Evolutionary conservation across 164 flowering plant species (phyloP), one percentile per base, ranked within the genome.

Genomic region (Tinospora cordifolia): DNA sequence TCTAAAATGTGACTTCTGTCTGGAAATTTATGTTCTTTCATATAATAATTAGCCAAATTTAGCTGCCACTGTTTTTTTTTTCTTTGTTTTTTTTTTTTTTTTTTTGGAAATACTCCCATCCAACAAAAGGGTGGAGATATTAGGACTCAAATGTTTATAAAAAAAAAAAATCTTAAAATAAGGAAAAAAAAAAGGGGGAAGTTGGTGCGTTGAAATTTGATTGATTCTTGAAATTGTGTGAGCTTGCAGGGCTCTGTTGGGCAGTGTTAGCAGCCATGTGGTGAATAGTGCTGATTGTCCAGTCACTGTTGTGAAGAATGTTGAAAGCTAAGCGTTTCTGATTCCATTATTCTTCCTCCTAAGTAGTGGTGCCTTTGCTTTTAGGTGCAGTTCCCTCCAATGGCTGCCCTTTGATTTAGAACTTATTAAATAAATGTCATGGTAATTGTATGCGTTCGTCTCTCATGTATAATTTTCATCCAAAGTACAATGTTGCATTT

Each of bases 191-290:
- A n/a, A n/a, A n/a, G n/a, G n/a, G n/a, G 36, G 4, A 30, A 30
- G 36, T 30, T 2, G 36, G 36, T 54, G 17, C 17, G 2, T 62
- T 69, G 27, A 25, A 22, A 49, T 65, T 72, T 19, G 39, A 17
- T 69, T 65, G 27, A 6, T 49, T 47, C 7, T 47, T 47, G 36
- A 30, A 30, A 30, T 51, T 75, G 17, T 67, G 44, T 77, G 66
- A 17, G 58, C 30, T 34, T 75, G 69, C 94, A 93, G 98, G 87
- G 92, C 76, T 41, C 71, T 94, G 10, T 36, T 94, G 86, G 97
- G 96, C 17, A 94, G 98, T 75, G 98, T 91, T 7, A 94, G 97
- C 82, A 88, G 85, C 82, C 77, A 84, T 76, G 92, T 92, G 59
- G 93, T 92, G 81, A 88, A 84, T 49, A 80, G 84, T 71, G 92